These are phyloP conservation scores for Lecanicillium sp. DNA, from an alignment of 2,329 filamentous ascomycete species.

Conservation along the genomic window DNA sequence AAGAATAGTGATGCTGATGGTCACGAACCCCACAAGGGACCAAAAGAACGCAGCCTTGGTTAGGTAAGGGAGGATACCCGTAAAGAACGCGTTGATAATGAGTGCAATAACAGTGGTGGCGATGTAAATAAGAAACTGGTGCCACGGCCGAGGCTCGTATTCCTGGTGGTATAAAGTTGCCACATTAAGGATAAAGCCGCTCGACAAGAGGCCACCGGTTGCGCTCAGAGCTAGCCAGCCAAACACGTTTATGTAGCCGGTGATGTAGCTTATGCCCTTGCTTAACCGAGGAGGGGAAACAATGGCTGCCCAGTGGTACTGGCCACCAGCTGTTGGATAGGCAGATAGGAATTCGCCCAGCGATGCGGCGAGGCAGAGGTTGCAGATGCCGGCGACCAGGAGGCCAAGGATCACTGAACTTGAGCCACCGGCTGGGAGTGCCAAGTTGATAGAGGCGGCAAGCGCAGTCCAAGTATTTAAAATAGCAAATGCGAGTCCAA, in stretches of 20 bases:
- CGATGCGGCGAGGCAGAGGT: constrained; percentile 60
- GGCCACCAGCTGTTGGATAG: constrained; percentile 51
- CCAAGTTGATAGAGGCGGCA: constrained; percentile 36
- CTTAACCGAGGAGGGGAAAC: constrained; percentile 54
- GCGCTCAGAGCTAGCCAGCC: constrained; percentile 65
- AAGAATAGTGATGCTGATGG: constrained; percentile 64
- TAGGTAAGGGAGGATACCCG: constrained; percentile 49
- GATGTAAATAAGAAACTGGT: constrained; percentile 67
- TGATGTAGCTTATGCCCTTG: constrained; percentile 59
- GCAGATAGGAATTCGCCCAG: constrained; percentile 65
- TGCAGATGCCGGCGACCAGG: constrained; percentile 55
- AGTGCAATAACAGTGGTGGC: constrained; percentile 55
- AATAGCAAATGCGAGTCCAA: constrained; percentile 40
- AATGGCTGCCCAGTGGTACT: constrained; percentile 67
- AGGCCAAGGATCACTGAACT: constrained; percentile 68
- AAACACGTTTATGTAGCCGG: constrained; percentile 66
- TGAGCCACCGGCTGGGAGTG: constrained; percentile 62
- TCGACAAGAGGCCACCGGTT: constrained; percentile 59
- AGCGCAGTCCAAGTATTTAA: constrained; percentile 44
- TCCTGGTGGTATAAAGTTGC: constrained; percentile 52
- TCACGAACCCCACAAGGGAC: constrained; percentile 59
- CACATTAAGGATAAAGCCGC: constrained; percentile 58
- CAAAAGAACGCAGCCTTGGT: constrained; percentile 65
- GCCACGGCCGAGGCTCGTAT: constrained; percentile 55
- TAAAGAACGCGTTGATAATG: constrained; percentile 57